Conservation (phyloP, 768 basidiomycete species). For the Tricholoma bakamatsutake region DNA sequence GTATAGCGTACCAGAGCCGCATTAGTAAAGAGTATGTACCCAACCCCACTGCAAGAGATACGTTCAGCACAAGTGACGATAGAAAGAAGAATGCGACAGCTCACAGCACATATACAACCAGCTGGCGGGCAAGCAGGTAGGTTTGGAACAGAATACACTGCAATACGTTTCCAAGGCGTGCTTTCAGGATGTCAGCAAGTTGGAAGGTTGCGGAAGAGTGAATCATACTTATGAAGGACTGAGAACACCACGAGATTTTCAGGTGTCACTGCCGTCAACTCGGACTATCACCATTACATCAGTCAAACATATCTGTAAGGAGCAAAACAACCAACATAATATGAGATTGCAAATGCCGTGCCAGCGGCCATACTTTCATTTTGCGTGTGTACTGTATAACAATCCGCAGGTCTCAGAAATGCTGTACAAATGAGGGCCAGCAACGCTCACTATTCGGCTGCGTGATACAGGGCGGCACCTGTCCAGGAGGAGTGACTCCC, state of each 20-base stretch:
- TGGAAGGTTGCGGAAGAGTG: too few relatives aligned
- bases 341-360: conserved; percentile 51
- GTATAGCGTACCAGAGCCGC: neutral
- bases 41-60: conserved; percentile 41
- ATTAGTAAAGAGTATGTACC: conserved; percentile 23
- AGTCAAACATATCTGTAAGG: neutral
- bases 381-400: conserved; percentile 42
- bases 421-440: neutral
- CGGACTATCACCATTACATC: conserved; percentile 27
- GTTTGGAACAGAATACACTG: conserved; percentile 41
- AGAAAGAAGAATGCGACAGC: conserved; percentile 12
- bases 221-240: conserved; percentile 39
- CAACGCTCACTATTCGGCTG: conserved; percentile 40
- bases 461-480: conserved; percentile 37
- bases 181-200: conserved; percentile 17
- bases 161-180: conserved; percentile 45
- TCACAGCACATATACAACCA: conserved; percentile 48
- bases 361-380: conserved; percentile 46
- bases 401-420: neutral
- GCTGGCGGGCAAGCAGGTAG: conserved; percentile 43
- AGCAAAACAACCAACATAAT: conserved; percentile 27
- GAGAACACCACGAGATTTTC: conserved; percentile 48
- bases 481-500: conserved; percentile 19
- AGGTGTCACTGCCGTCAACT: conserved; percentile 38
- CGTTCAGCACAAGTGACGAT: conserved; percentile 1